Evolutionary conservation across 495 filamentous ascomycete genomes (phyloP).

Genomic region (Podospora tetraspora): DNA sequence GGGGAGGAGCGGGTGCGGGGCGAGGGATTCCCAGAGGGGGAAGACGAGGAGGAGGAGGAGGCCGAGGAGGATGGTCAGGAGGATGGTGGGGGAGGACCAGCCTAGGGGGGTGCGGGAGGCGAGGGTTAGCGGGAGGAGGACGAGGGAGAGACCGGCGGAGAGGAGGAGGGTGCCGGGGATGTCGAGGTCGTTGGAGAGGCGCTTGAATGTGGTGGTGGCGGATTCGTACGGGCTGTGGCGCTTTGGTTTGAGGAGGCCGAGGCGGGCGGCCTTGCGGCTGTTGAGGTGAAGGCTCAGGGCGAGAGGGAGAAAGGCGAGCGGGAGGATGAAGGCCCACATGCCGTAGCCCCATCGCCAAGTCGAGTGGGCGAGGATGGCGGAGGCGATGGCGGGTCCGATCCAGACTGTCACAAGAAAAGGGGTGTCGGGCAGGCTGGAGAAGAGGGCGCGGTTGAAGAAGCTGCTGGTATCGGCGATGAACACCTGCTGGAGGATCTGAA

Average conservation of each 20-base stretch:
- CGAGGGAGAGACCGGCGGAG: slow-evolving; percentile 52
- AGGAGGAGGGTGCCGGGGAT: slow-evolving; percentile 51
- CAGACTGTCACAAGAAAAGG: slow-evolving; percentile 60
- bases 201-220: slow-evolving; percentile 19
- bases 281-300: slow-evolving; percentile 50
- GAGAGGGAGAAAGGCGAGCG: slow-evolving; percentile 49
- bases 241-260: slow-evolving; percentile 26
- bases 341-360: slow-evolving; percentile 61
- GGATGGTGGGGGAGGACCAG: slow-evolving; percentile 51
- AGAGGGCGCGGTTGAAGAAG: slow-evolving; percentile 56
- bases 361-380: slow-evolving; percentile 37
- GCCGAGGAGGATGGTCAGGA: slow-evolving; percentile 54
- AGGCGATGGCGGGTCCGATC: slow-evolving; percentile 42
- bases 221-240: not conserved
- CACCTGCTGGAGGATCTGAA: slow-evolving; percentile 54
- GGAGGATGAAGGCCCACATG: slow-evolving; percentile 53
- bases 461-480: slow-evolving; percentile 63
- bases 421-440: slow-evolving; percentile 54
- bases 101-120: slow-evolving; percentile 40
- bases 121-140: slow-evolving; percentile 61
- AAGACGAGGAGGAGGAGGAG: slow-evolving; percentile 52
- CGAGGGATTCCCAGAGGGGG: slow-evolving; percentile 51
- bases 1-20: slow-evolving; percentile 55
- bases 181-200: slow-evolving; percentile 58
- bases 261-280: slow-evolving; percentile 46